phyloP scores from a whole-genome alignment of 208 protist species.

The Leishmania arabica region DNA sequence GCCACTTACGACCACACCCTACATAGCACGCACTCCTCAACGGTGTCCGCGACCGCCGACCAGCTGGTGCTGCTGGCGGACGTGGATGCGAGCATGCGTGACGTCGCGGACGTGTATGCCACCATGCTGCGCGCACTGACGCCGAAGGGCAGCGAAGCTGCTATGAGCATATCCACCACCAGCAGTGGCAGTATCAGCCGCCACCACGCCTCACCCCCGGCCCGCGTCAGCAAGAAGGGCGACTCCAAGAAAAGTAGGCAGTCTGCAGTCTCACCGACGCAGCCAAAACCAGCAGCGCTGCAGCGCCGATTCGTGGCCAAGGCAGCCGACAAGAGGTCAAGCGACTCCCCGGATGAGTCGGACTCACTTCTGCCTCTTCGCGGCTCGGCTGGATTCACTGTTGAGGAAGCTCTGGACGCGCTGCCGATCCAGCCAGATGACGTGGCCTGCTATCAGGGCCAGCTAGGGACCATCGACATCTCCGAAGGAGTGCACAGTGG shows the following conservation, averaged over 20 bases:
- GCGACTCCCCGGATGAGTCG: background rate
- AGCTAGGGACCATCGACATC: slow-evolving; percentile 14
- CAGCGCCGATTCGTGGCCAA: background rate
- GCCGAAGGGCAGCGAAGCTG: background rate
- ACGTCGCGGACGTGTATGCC: slow-evolving; percentile 34
- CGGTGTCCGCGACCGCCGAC: background rate
- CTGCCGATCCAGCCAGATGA: slow-evolving; percentile 14
- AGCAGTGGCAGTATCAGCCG: background rate
- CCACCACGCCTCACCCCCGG: background rate
- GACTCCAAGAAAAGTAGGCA: background rate
- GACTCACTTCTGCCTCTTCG: background rate
- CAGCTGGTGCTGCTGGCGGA: slow-evolving; percentile 20
- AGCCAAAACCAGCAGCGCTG: background rate
- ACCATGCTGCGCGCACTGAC: slow-evolving; percentile 12
- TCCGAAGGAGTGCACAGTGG: slow-evolving; percentile 4
- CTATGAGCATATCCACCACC: background rate
- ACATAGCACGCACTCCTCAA: background rate
- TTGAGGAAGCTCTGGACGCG: slow-evolving; percentile 3
- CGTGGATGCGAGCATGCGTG: slow-evolving; percentile 35
- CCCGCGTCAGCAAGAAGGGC: background rate
- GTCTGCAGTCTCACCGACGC: background rate
- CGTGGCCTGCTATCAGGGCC: slow-evolving; percentile 25
- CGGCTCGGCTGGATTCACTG: background rate
- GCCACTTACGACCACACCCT: background rate
- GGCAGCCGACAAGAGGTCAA: background rate